Evolutionary conservation across 2,329 filamentous ascomycete genomes (phyloP).

Genomic region (Emydomyces testavorans): DNA sequence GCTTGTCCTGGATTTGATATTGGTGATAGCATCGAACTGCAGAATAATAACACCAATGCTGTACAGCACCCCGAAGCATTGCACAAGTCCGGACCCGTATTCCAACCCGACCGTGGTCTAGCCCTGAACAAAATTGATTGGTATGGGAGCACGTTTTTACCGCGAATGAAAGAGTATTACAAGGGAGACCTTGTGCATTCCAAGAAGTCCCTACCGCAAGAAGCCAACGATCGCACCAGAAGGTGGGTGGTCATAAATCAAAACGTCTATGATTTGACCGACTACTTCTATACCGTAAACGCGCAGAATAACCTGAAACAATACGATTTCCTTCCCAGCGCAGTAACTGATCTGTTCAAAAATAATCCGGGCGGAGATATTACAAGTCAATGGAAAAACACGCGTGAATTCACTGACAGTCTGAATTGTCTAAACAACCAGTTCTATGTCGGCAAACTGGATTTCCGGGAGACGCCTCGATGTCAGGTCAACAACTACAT

Average conservation of each 20-base stretch:
- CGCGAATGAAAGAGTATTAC: conserved; percentile 72
- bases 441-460: conserved; percentile 71
- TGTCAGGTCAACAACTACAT: conserved; percentile 90
- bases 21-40: conserved; percentile 38
- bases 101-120: conserved; percentile 45
- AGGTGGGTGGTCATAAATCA: conserved; percentile 70
- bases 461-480: conserved; percentile 65
- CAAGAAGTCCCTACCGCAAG: conserved; percentile 44
- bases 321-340: conserved; percentile 62
- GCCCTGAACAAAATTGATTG: conserved; percentile 55
- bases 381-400: conserved; percentile 50
- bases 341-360: conserved; percentile 56
- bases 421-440: conserved; percentile 70
- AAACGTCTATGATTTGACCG: conserved; percentile 74
- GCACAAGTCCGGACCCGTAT: conserved; percentile 58
- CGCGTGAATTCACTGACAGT: conserved; percentile 49
- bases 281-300: conserved; percentile 74
- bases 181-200: conserved; percentile 75
- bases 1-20: conserved; percentile 65
- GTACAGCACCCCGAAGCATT: conserved; percentile 43
- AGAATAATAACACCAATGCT: conserved; percentile 55
- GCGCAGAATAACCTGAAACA: conserved; percentile 41
- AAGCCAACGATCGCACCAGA: conserved; percentile 57
- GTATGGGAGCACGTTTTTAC: conserved; percentile 65
- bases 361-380: conserved; percentile 72